Conservation (phyloP, 768 basidiomycete species). For the Termitomyces sp. region DNA sequence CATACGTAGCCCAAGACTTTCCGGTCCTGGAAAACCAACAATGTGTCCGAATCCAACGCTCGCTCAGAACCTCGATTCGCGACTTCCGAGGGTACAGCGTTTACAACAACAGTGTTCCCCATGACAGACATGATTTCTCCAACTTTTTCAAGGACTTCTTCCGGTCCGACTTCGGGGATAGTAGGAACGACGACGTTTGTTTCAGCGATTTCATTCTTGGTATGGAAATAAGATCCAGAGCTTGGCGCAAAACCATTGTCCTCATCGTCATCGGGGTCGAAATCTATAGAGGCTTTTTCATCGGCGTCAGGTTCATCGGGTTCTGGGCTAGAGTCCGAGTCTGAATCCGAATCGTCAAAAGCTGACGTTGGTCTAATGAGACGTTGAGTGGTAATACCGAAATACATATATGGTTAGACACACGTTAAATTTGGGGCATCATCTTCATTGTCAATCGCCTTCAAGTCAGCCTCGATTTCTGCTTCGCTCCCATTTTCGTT, state of each 20-base stretch:
- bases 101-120: conserved; percentile 70
- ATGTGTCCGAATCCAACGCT: conserved; percentile 84
- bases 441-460: conserved; percentile 33
- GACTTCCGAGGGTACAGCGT: conserved; percentile 47
- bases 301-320: conserved; percentile 18
- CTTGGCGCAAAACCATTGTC: conserved; percentile 38
- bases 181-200: conserved; percentile 58
- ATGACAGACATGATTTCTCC: conserved; percentile 79
- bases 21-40: conserved; percentile 87
- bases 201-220: conserved; percentile 71
- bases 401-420: conserved; percentile 12
- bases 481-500: conserved; percentile 60
- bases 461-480: conserved; percentile 68
- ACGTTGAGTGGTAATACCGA: conserved; percentile 8
- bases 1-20: conserved; percentile 85
- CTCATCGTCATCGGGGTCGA: conserved; percentile 56
- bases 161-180: conserved; percentile 55
- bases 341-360: conserved; percentile 26
- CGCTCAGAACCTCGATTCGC: conserved; percentile 48
- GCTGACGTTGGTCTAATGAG: conserved; percentile 13
- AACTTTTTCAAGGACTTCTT: conserved; percentile 70
- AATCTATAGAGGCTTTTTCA: conserved; percentile 18
- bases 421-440: conserved; percentile 27
- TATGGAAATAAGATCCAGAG: conserved; percentile 47
- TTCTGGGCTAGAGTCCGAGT: conserved; percentile 38